Conservation (phyloP, 2,329 filamentous ascomycete genomes). For the Parastagonospora avenae region DNA sequence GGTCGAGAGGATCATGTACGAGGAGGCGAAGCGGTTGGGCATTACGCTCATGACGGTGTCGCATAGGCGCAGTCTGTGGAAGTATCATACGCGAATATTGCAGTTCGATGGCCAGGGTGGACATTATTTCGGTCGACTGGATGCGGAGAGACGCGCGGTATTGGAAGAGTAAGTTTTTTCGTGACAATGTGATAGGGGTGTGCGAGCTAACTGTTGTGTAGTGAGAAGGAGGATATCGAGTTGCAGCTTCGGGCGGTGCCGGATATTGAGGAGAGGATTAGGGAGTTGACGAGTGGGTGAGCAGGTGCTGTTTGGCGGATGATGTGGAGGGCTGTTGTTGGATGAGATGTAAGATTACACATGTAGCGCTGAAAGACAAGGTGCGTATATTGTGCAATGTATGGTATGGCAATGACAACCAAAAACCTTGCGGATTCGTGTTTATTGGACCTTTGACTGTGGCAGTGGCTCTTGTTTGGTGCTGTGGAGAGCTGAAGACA, state of each 20-base stretch:
- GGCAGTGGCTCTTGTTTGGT: too few relatives aligned
- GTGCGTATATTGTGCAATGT: too few relatives aligned
- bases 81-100: conserved; percentile 91
- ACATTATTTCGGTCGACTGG: conserved; percentile 86
- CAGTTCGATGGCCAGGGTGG: conserved; percentile 96
- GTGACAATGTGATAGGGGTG: background rate
- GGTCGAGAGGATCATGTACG: conserved; percentile 95
- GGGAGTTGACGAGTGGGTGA: conserved; percentile 66
- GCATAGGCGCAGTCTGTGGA: conserved; percentile 90
- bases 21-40: conserved; percentile 86
- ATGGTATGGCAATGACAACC: too few relatives aligned
- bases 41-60: conserved; percentile 98
- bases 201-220: conserved; percentile 32
- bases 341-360: background rate
- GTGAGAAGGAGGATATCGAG: conserved; percentile 92
- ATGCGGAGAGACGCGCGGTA: conserved; percentile 82
- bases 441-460: too few relatives aligned
- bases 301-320: background rate
- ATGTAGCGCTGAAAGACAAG: background rate
- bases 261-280: conserved; percentile 83
- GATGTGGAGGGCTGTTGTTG: background rate
- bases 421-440: too few relatives aligned
- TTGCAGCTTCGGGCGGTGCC: conserved; percentile 82
- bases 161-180: conserved; percentile 73
- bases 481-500: too few relatives aligned